Conservation (phyloP, 768 basidiomycete genomes). For the Tylopilus felleus region DNA sequence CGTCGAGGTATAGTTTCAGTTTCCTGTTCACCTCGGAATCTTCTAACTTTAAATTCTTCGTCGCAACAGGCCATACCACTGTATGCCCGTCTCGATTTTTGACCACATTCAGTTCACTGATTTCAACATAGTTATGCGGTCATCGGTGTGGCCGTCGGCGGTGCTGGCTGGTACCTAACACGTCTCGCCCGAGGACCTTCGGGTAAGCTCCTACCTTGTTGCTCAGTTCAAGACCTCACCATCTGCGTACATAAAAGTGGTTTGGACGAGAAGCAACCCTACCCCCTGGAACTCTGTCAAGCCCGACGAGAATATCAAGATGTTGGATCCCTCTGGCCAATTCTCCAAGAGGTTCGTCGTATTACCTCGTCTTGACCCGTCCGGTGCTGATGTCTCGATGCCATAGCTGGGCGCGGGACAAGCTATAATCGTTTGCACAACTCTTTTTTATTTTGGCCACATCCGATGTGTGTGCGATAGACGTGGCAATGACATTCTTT, state of each 20-base stretch:
- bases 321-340: constrained; percentile 65
- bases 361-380: neutral
- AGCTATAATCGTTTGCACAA: constrained; percentile 51
- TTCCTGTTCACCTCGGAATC: neutral
- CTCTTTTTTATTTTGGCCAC: constrained; percentile 2
- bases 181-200: constrained; percentile 58
- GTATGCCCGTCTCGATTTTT: constrained; percentile 29
- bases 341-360: constrained; percentile 59
- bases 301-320: constrained; percentile 70
- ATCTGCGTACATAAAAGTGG: constrained; percentile 32
- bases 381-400: constrained; percentile 1
- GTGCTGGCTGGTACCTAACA: constrained; percentile 65
- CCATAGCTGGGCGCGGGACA: constrained; percentile 71
- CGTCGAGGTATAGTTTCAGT: constrained; percentile 36
- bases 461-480: constrained; percentile 15
- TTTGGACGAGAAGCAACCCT: constrained; percentile 72
- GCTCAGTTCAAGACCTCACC: neutral
- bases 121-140: constrained; percentile 41
- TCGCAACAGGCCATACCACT: constrained; percentile 46
- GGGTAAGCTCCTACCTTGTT: constrained; percentile 34
- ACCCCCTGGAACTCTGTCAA: constrained; percentile 86
- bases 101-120: constrained; percentile 11
- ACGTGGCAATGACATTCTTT: constrained; percentile 20
- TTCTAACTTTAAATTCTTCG: neutral
- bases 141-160: constrained; percentile 47